These are phyloP conservation scores for Misopates orontium DNA, from an alignment of 257 asterid species.

Conservation along the genomic window DNA sequence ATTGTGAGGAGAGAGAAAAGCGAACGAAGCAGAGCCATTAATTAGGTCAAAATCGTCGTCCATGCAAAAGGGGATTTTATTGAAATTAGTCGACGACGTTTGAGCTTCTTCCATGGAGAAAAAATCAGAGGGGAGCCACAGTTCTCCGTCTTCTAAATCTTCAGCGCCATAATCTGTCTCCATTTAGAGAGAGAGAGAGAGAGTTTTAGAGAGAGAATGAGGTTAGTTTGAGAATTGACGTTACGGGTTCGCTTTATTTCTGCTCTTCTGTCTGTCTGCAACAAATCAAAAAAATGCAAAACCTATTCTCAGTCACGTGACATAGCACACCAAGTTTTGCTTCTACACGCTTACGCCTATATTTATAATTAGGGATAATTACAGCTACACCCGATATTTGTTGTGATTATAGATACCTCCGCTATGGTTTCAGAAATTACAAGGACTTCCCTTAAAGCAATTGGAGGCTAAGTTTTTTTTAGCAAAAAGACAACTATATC, in stretches of 20 bases:
- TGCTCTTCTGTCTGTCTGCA: not conserved
- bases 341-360: too few species aligned
- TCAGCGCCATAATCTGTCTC: slow-evolving; percentile 27
- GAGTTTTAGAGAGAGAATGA: not conserved
- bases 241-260: slow-evolving; percentile 17
- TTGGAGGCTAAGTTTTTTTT: too few species aligned
- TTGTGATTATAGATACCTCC: too few species aligned
- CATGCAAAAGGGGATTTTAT: slow-evolving; percentile 1
- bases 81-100: not conserved
- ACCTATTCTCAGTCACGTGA: not conserved
- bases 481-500: too few species aligned
- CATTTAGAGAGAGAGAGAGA: slow-evolving; percentile 26
- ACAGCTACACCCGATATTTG: too few species aligned
- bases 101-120: slow-evolving; percentile 34
- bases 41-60: not conserved
- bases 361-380: too few species aligned
- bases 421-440: too few species aligned
- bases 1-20: too few species aligned
- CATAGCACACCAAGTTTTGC: too few species aligned
- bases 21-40: slow-evolving; percentile 4
- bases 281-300: slow-evolving; percentile 13
- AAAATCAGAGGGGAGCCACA: slow-evolving; percentile 39
- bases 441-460: too few species aligned
- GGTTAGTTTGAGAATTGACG: slow-evolving; percentile 13
- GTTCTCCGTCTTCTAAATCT: slow-evolving; percentile 38